Percentiles rank a stretch among this genome's conserved stretches.
These are phyloP conservation scores for Aspergillus clavatus DNA, from an alignment of 2,329 filamentous ascomycete species.

Conservation along the genomic window DNA sequence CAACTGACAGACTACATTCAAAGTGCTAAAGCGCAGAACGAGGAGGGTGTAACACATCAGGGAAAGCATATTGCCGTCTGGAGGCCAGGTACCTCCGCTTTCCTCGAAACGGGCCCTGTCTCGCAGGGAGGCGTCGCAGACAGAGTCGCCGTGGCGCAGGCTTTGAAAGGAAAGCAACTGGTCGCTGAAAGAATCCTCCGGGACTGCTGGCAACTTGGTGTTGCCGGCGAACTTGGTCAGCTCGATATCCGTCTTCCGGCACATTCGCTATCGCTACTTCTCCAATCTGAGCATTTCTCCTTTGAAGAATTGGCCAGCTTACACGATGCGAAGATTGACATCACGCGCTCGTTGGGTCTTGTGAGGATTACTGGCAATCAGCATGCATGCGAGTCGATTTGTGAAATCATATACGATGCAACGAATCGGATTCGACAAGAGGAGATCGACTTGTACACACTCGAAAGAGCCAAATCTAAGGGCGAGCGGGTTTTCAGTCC, in stretches of 20 bases:
- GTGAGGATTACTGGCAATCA: conserved; percentile 35
- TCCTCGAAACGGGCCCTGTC: conserved; percentile 19
- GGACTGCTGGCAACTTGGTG: conserved; percentile 36
- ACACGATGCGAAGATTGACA: conserved; percentile 34
- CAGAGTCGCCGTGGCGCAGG: conserved; percentile 17
- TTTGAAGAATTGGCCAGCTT: conserved; percentile 35
- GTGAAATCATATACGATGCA: conserved; percentile 30
- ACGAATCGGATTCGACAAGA: conserved; percentile 27
- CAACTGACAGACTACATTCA: conserved; percentile 32
- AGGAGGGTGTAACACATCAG: background rate
- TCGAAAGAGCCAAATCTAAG: conserved; percentile 10
- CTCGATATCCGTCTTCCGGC: conserved; percentile 31
- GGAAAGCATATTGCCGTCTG: conserved; percentile 15
- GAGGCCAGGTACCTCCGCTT: conserved; percentile 31
- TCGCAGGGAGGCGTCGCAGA: conserved; percentile 13
- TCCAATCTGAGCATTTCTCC: conserved; percentile 31
- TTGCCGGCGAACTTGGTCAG: conserved; percentile 33
- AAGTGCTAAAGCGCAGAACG: background rate
- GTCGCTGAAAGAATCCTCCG: conserved; percentile 35
- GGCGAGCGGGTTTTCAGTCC: conserved; percentile 16
- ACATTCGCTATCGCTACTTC: conserved; percentile 26
- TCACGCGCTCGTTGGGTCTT: conserved; percentile 29
- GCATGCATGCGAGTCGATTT: conserved; percentile 30
- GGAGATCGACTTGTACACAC: conserved; percentile 21
- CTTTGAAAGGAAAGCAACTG: conserved; percentile 27